These are phyloP conservation scores for Chloris gayana DNA, from an alignment of 176 grass and related monocot genomes.

Conservation along the genomic window DNA sequence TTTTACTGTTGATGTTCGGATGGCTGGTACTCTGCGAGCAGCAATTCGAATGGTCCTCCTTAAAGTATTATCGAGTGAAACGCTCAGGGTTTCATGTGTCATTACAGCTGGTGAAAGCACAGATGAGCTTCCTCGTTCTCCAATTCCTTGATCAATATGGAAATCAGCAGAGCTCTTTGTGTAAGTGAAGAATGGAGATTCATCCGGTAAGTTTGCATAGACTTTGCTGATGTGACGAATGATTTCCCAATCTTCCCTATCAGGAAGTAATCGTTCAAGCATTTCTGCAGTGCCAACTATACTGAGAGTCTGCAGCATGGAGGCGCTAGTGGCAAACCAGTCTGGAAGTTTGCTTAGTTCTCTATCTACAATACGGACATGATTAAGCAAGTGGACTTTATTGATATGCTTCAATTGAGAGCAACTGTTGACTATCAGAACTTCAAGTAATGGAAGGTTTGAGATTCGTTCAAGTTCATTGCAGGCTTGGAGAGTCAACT, in stretches of 20 bases:
- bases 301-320: slow-evolving; percentile 40
- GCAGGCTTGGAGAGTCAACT: slow-evolving; percentile 40
- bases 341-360: slow-evolving; percentile 35
- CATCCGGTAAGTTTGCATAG: slow-evolving; percentile 50
- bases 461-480: slow-evolving; percentile 43
- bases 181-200: slow-evolving; percentile 60
- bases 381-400: slow-evolving; percentile 24
- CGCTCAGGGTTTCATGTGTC: neutral
- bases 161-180: slow-evolving; percentile 45
- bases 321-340: slow-evolving; percentile 40
- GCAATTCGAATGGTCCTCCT: slow-evolving; percentile 11
- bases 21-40: neutral
- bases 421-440: slow-evolving; percentile 36
- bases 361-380: slow-evolving; percentile 40
- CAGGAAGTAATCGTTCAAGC: slow-evolving; percentile 47
- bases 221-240: slow-evolving; percentile 49
- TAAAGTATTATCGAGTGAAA: slow-evolving; percentile 21
- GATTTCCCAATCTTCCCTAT: slow-evolving; percentile 45
- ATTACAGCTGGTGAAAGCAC: neutral
- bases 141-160: slow-evolving; percentile 51
- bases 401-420: slow-evolving; percentile 39
- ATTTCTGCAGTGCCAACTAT: slow-evolving; percentile 46
- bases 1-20: slow-evolving; percentile 8
- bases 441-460: slow-evolving; percentile 53
- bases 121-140: slow-evolving; percentile 12